phyloP scores from a whole-genome alignment of 257 asterid genomes.

The Solanum lycopersicoides region DNA sequence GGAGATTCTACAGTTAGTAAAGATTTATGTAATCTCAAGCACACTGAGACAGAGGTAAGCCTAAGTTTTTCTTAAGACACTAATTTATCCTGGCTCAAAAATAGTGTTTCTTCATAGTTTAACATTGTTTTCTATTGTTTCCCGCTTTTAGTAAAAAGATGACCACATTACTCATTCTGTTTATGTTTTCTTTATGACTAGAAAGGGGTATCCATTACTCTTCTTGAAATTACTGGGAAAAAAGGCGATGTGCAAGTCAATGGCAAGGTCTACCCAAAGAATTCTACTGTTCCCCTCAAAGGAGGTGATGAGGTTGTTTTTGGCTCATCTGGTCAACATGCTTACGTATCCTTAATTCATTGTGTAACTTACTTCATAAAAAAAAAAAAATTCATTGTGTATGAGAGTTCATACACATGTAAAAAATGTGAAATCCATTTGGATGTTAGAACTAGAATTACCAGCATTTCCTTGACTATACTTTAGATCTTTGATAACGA shows the following conservation, averaged over 20 bases:
- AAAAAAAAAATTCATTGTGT: neutral
- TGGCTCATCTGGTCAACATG: slow-evolving; percentile 56
- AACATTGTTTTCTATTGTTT: neutral
- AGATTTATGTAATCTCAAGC: slow-evolving; percentile 67
- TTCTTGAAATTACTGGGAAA: slow-evolving; percentile 76
- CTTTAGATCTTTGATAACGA: slow-evolving; percentile 12
- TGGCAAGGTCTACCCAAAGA: slow-evolving; percentile 57
- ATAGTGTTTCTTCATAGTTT: neutral
- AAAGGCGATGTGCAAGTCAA: slow-evolving; percentile 81
- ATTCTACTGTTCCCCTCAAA: slow-evolving; percentile 51
- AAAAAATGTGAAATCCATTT: neutral
- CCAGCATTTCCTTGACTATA: neutral
- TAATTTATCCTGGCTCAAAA: neutral
- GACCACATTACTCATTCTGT: neutral
- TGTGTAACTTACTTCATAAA: neutral
- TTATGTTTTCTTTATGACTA: slow-evolving; percentile 10
- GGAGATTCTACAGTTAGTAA: slow-evolving; percentile 61
- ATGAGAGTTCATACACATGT: neutral
- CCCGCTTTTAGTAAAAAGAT: neutral
- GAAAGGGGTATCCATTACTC: slow-evolving; percentile 50
- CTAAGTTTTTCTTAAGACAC: neutral
- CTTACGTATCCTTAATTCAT: slow-evolving; percentile 70
- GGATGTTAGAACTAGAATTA: neutral
- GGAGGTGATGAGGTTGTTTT: slow-evolving; percentile 88
- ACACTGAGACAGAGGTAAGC: slow-evolving; percentile 47